Conservation (phyloP, 768 basidiomycete species). For the Boletus reticulatus region DNA sequence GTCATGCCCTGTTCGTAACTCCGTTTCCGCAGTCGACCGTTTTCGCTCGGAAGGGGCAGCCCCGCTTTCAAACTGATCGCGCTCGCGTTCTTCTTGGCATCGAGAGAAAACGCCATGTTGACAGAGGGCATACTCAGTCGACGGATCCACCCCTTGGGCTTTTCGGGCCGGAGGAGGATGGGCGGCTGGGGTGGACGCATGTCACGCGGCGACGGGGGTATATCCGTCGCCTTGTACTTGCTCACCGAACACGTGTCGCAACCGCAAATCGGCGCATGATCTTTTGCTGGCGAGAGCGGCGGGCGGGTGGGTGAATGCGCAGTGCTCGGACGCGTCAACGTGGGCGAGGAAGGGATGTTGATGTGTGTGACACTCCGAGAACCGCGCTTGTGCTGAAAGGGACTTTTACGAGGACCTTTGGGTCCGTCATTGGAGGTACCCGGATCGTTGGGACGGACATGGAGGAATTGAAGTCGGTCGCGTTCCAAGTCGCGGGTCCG, state of each 20-base stretch:
- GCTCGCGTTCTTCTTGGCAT: slow-evolving; percentile 54
- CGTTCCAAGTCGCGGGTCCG: slow-evolving; percentile 55
- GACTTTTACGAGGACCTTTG: slow-evolving; percentile 23
- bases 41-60: slow-evolving; percentile 41
- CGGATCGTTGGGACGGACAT: slow-evolving; percentile 28
- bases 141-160: slow-evolving; percentile 72
- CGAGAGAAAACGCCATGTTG: slow-evolving; percentile 58
- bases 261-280: slow-evolving; percentile 64
- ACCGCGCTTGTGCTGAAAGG: slow-evolving; percentile 28
- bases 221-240: slow-evolving; percentile 46
- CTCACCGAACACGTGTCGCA: slow-evolving; percentile 61
- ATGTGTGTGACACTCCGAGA: slow-evolving; percentile 31
- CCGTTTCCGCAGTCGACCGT: slow-evolving; percentile 42
- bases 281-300: slow-evolving; percentile 26
- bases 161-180: slow-evolving; percentile 48
- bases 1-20: slow-evolving; percentile 33
- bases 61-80: slow-evolving; percentile 35
- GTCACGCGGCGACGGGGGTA: slow-evolving; percentile 29
- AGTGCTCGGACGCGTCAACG: slow-evolving; percentile 15
- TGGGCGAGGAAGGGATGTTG: slow-evolving; percentile 10
- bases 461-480: slow-evolving; percentile 45
- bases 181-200: slow-evolving; percentile 44
- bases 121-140: slow-evolving; percentile 73
- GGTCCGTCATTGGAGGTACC: slow-evolving; percentile 29
- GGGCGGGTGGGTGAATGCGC: slow-evolving; percentile 31